Conservation (phyloP, 345 rosid species). For the Lumnitzera racemosa region DNA sequence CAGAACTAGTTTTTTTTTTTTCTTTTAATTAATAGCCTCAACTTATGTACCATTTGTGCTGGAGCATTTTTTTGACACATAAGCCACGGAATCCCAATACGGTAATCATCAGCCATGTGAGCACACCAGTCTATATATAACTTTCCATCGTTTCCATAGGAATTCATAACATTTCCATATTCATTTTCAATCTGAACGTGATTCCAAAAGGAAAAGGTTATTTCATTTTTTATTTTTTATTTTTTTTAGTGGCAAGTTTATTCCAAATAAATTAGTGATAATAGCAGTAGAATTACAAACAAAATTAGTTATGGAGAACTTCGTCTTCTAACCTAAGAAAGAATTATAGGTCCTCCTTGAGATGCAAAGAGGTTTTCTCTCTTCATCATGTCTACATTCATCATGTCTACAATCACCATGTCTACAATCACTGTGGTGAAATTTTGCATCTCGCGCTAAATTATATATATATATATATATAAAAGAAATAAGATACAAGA, state of each 20-base stretch:
- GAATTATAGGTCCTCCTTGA: conserved; percentile 44
- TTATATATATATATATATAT: not conserved
- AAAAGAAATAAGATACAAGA: not conserved
- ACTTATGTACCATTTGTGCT: conserved; percentile 12
- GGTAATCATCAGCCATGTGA: conserved; percentile 17
- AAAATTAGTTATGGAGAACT: not conserved
- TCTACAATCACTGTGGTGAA: conserved; percentile 29
- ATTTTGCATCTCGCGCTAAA: conserved; percentile 33
- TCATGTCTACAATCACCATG: conserved; percentile 28
- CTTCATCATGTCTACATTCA: conserved; percentile 30
- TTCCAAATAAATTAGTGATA: not conserved
- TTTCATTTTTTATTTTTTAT: no score
- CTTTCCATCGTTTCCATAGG: conserved; percentile 25
- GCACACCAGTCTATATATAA: conserved; percentile 34
- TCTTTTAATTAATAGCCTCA: not conserved
- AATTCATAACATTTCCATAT: conserved; percentile 21
- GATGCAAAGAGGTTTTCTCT: conserved; percentile 25
- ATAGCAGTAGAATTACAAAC: not conserved
- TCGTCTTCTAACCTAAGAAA: conserved; percentile 24
- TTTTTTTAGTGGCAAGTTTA: no score
- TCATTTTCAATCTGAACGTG: conserved; percentile 38
- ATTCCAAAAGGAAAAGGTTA: not conserved
- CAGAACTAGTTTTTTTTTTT: not conserved
- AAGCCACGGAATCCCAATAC: conserved; percentile 35
- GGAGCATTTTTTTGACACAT: conserved; percentile 42